Conservation (phyloP, 2,329 filamentous ascomycete species). For the Aspergillus sp. region DNA sequence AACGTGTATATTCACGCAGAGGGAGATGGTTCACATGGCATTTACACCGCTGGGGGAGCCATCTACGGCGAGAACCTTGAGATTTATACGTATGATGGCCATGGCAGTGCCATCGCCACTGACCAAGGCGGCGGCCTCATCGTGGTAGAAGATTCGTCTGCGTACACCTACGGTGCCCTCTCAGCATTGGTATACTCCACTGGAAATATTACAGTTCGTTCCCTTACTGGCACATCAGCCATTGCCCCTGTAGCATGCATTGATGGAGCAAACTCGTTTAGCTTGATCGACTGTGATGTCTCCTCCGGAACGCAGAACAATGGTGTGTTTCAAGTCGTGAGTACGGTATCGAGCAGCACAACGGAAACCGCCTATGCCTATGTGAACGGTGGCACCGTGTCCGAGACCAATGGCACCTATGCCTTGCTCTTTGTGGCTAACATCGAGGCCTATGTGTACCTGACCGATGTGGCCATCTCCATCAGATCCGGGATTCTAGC, state of each 20-base stretch:
- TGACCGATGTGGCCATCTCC: background rate
- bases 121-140: background rate
- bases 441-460: background rate
- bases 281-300: background rate
- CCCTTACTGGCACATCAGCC: background rate
- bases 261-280: background rate
- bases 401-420: background rate
- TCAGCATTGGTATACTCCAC: background rate
- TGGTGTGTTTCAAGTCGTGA: background rate
- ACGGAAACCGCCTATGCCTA: background rate
- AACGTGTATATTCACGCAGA: background rate
- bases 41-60: background rate
- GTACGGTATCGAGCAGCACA: background rate
- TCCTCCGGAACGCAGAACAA: background rate
- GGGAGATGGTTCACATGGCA: background rate
- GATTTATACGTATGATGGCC: background rate
- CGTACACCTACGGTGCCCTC: background rate
- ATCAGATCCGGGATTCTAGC: background rate
- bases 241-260: background rate
- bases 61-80: background rate
- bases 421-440: background rate
- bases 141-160: background rate
- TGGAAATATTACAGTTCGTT: background rate
- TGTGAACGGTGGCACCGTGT: background rate
- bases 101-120: background rate